Evolutionary conservation across 1,284 basidiomycete species (phyloP), one percentile per base, ranked within the genome.

Genomic region (Ceraceosorus bombacis): DNA sequence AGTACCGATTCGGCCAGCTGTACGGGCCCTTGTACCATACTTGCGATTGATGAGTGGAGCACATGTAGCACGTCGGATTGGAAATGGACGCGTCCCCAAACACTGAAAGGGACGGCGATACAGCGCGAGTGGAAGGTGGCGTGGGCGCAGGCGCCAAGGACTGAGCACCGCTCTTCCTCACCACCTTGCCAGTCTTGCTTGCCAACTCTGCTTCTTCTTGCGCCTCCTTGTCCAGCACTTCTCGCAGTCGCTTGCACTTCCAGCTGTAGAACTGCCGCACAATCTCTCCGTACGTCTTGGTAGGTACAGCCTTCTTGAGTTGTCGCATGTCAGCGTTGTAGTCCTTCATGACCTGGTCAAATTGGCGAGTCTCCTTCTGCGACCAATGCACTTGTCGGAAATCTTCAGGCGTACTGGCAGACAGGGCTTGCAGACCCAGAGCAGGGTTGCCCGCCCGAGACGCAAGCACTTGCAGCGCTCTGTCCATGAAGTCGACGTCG

Each of bases 201-300:
- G 50, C 54, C 41, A 55, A 27, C 36, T 12, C 27, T 17, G 49
- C 61, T 36, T 51, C 17, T 46, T 55, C 55, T 38, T 61, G 60
- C 8, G 67, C 67, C 38, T 66, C 61, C 9, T 67, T 51, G 8
- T 51, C 49, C 15, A 13, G 55, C 36, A 60, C 59, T 9, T 66
- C 62, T 49, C 63, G 66, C 51, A 69, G 57, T 6, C 66, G 55
- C 53, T 61, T 5, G 36, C 62, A 52, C 81, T 91, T 91, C 89
- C 89, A 91, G 57, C 83, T 84, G 6, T 86, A 87, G 70, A 89
- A 90, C 78, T 85, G 89, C 12, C 89, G 84, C 38, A 92, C 88
- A 12, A 90, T 84, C 71, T 91, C 89, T 13, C 83, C 81, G 68
- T 88, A 83, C 1, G 85, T 81, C 55, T 88, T 82, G 5, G 85